These are phyloP conservation scores for Gossypium trilobum DNA, from an alignment of 441 rosid genomes.

Conservation along the genomic window DNA sequence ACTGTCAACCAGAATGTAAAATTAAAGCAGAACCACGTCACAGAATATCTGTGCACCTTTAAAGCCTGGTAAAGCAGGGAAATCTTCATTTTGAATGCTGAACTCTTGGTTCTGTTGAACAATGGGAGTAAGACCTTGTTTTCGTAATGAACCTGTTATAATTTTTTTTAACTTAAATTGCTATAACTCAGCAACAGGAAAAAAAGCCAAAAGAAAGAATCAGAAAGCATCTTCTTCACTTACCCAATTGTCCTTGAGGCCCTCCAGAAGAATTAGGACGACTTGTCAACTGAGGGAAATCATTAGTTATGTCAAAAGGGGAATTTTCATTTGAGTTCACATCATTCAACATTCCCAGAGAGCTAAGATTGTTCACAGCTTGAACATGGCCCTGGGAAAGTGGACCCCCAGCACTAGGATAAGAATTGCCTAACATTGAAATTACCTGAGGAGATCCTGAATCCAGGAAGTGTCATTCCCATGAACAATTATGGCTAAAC, in stretches of 20 bases:
- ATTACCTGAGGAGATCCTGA: slow-evolving; percentile 87
- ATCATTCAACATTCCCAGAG: slow-evolving; percentile 87
- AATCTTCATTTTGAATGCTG: slow-evolving; percentile 98
- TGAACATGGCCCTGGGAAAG: slow-evolving; percentile 82
- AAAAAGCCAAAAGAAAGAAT: slow-evolving; percentile 1
- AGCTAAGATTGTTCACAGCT: slow-evolving; percentile 66
- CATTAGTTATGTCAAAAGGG: slow-evolving; percentile 84
- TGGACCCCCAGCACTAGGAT: slow-evolving; percentile 67
- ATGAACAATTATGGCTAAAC: slow-evolving; percentile 6
- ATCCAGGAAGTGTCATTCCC: slow-evolving; percentile 24
- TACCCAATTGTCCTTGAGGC: slow-evolving; percentile 91
- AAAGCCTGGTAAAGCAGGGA: slow-evolving; percentile 97
- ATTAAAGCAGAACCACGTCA: slow-evolving; percentile 14
- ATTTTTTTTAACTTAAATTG: not conserved
- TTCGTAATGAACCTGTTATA: slow-evolving; percentile 61
- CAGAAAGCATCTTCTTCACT: slow-evolving; percentile 15
- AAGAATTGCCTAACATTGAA: slow-evolving; percentile 70
- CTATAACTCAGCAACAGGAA: slow-evolving; percentile 16
- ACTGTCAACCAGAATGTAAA: not conserved
- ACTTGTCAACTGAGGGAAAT: slow-evolving; percentile 84
- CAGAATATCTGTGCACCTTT: slow-evolving; percentile 46
- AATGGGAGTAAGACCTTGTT: slow-evolving; percentile 82
- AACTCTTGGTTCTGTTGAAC: slow-evolving; percentile 98
- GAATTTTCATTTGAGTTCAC: slow-evolving; percentile 68
- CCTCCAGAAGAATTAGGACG: slow-evolving; percentile 90